Evolutionary conservation across 2,329 filamentous ascomycete species (phyloP).

Genomic region (Elsinoe batatas): DNA sequence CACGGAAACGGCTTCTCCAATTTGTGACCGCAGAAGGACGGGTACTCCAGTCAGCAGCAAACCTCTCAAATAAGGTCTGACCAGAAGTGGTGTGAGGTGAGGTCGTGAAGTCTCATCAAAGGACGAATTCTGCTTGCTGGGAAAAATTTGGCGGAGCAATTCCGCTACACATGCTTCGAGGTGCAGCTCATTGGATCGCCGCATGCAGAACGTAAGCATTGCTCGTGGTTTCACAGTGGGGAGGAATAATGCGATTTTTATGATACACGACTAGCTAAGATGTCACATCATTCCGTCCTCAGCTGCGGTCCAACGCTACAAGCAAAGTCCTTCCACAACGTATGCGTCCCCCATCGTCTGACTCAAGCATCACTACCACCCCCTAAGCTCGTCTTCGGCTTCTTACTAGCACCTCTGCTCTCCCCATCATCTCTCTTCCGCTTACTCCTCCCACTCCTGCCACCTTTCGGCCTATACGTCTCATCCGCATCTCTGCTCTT

Average conservation of each 20-base stretch:
- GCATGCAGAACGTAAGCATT: too few species aligned
- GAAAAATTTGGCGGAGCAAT: neutral
- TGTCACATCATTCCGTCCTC: too few species aligned
- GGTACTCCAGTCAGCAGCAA: neutral
- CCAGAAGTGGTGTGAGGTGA: neutral
- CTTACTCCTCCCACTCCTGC: constrained; percentile 37
- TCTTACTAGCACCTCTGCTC: constrained; percentile 16
- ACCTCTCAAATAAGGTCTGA: neutral
- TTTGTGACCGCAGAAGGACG: neutral
- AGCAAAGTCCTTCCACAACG: neutral
- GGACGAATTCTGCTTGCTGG: neutral
- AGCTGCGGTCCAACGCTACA: neutral
- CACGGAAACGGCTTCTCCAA: too few species aligned
- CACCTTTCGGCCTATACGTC: constrained; percentile 40
- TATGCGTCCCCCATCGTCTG: too few species aligned
- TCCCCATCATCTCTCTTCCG: constrained; percentile 24
- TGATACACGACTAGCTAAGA: too few species aligned
- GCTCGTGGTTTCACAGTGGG: too few species aligned
- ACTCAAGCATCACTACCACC: constrained; percentile 7
- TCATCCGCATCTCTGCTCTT: constrained; percentile 32
- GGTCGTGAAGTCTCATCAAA: neutral
- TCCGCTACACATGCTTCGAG: constrained; percentile 7
- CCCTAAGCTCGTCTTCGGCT: constrained; percentile 18
- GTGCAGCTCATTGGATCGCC: neutral
- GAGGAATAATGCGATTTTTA: too few species aligned